phyloP scores from a whole-genome alignment of 371 early-diverging fungal genomes.

The Blastocladiella emersonii region DNA sequence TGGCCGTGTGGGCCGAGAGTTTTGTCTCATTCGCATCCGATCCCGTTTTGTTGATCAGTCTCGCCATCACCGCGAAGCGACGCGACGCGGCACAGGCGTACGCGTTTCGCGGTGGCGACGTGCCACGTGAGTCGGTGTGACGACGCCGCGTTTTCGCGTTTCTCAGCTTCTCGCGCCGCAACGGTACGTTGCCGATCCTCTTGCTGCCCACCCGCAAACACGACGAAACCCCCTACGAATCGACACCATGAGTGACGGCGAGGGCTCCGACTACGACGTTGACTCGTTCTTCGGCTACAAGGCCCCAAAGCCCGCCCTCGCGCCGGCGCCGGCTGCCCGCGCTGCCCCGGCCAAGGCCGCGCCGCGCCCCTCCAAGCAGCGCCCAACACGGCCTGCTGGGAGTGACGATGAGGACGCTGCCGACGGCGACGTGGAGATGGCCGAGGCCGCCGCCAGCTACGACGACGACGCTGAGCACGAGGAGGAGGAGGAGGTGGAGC shows the following conservation, averaged over 20 bases:
- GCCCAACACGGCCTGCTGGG: not conserved
- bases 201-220: too few relatives aligned
- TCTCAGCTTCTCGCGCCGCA: too few relatives aligned
- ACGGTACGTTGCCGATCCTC: too few relatives aligned
- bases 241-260: not conserved
- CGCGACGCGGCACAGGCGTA: too few relatives aligned
- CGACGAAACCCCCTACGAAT: not conserved
- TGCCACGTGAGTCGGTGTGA: too few relatives aligned
- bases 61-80: too few relatives aligned
- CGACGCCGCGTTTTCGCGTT: too few relatives aligned
- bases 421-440: not conserved
- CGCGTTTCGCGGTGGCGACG: too few relatives aligned
- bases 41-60: too few relatives aligned
- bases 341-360: not conserved
- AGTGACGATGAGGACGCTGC: not conserved
- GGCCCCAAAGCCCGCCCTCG: not conserved
- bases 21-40: too few relatives aligned
- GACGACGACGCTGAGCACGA: not conserved
- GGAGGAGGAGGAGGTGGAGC: not conserved
- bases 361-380: not conserved
- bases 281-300: not conserved
- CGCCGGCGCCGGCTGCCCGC: not conserved
- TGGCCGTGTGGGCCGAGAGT: too few relatives aligned
- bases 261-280: not conserved
- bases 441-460: not conserved